Evolutionary conservation across 192 early-diverging fungal genomes (phyloP).

Genomic region (Backusella sp.): DNA sequence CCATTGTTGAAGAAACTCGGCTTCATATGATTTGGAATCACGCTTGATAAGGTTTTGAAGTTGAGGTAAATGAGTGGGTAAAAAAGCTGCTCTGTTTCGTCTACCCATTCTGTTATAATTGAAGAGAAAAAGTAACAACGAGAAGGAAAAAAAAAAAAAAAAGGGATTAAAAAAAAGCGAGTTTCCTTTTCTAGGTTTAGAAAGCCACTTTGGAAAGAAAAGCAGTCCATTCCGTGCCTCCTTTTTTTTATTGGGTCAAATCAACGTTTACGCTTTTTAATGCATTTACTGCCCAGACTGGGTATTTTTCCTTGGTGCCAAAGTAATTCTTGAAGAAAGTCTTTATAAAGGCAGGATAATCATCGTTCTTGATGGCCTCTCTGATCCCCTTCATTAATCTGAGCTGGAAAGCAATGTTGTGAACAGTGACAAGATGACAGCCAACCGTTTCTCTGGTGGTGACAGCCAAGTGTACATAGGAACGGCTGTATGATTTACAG

Average conservation of each 20-base stretch:
- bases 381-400: slow-evolving; percentile 79
- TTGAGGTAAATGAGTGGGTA: slow-evolving; percentile 88
- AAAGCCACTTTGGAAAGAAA: neutral
- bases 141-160: slow-evolving; percentile 1
- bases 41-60: slow-evolving; percentile 98
- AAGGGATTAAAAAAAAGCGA: slow-evolving; percentile 1
- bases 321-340: slow-evolving; percentile 68
- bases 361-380: slow-evolving; percentile 63
- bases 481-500: slow-evolving; percentile 71
- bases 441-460: slow-evolving; percentile 76
- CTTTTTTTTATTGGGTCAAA: slow-evolving; percentile 28
- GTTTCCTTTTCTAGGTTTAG: slow-evolving; percentile 3
- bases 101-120: slow-evolving; percentile 48
- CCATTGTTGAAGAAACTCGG: slow-evolving; percentile 93
- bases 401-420: slow-evolving; percentile 87
- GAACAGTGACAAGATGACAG: slow-evolving; percentile 78
- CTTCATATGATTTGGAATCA: slow-evolving; percentile 88
- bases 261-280: slow-evolving; percentile 68
- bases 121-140: slow-evolving; percentile 18
- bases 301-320: slow-evolving; percentile 57
- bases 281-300: slow-evolving; percentile 72
- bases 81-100: slow-evolving; percentile 57
- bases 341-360: slow-evolving; percentile 68
- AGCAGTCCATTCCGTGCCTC: neutral
- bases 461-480: slow-evolving; percentile 60